A percentile compares a stretch with the other conserved stretches of the same genome.
These are phyloP conservation scores for Lagenaria siceraria DNA, from an alignment of 306 rosid species.

Conservation along the genomic window DNA sequence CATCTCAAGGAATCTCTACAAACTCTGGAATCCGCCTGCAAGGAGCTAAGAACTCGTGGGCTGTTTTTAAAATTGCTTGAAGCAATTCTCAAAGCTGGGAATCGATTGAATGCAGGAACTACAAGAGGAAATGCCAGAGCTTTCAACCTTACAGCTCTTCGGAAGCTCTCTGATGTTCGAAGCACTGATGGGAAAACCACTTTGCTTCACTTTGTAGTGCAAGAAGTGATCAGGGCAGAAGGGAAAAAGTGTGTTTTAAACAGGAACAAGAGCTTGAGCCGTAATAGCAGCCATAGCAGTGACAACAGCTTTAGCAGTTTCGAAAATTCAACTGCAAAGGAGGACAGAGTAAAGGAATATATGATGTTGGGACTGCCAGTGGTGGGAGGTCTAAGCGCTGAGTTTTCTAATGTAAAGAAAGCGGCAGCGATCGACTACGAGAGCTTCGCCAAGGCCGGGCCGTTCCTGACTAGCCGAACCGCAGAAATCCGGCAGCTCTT, in stretches of 20 bases:
- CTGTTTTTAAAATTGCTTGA: conserved; percentile 80
- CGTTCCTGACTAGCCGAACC: conserved; percentile 34
- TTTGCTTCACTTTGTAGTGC: conserved; percentile 83
- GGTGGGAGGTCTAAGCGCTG: conserved; percentile 87
- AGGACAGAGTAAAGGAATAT: conserved; percentile 58
- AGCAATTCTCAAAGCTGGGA: conserved; percentile 90
- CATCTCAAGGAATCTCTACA: conserved; percentile 48
- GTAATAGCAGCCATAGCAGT: conserved; percentile 26
- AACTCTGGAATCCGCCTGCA: conserved; percentile 62
- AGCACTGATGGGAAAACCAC: conserved; percentile 83
- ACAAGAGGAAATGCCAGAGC: conserved; percentile 91
- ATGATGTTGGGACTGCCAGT: conserved; percentile 61
- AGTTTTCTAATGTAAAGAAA: conserved; percentile 68
- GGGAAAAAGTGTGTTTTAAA: conserved; percentile 65
- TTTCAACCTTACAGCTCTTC: conserved; percentile 63
- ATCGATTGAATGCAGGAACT: conserved; percentile 92
- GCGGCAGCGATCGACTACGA: conserved; percentile 51
- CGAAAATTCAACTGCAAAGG: conserved; percentile 21
- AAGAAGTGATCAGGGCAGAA: conserved; percentile 85
- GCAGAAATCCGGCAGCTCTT: conserved; percentile 28
- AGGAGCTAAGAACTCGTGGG: conserved; percentile 65
- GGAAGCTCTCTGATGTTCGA: conserved; percentile 82
- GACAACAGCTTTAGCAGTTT: conserved; percentile 10
- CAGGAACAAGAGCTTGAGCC: conserved; percentile 38
- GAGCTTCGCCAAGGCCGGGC: conserved; percentile 24